Base-by-base conservation (phyloP, 2,329 filamentous ascomycete species). In the Metarhizium sp. region DNA sequence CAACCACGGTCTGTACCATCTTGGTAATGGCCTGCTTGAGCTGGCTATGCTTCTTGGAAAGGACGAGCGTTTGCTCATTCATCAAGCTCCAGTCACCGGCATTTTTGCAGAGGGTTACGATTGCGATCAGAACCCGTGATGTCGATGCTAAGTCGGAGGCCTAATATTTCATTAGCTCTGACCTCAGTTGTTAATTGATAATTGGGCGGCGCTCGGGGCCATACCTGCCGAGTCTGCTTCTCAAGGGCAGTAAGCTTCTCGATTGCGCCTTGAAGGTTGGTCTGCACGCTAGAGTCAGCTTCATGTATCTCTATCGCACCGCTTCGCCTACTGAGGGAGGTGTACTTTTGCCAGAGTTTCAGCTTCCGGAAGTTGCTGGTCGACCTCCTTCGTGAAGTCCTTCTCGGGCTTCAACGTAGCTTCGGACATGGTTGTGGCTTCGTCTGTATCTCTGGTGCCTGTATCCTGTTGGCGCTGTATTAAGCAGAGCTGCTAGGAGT, bases 21-120 rank as follows among this genome's bases (percentile, higher is more conserved):
- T 92, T 94, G 65, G 94, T 97, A 67, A 92, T 94, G 67, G 94
- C 94, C 75, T 97, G 94, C 75, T 99, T 99, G 69, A 99, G 91
- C 78, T 99, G 94, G 66, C 92, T 90, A 88, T 99, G 94, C 79
- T 99, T 99, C 85, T 99, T 99, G 62, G 94, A 97, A 56, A 99
- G 80, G 61, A 96, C 80, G 65, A 96, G 80, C 60, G 96, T 90
- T 76, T 99, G 94, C 75, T 99, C 94, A 71, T 96, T 97, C 75
- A 99, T 82, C 67, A 96, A 77, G 71, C 84, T 86, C 94, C 94
- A 99, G 72, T 99, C 91, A 63, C 87, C 87, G 20, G 88, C 85
- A 72, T 95, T 81, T 75, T 96, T 97, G 78, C 90, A 92, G 78
- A 97, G 84, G 69, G 90, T 95, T 70, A 95, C 90, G 71, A 99